phyloP scores from a whole-genome alignment of 176 grass and related monocot species.

The Paspalum vaginatum region DNA sequence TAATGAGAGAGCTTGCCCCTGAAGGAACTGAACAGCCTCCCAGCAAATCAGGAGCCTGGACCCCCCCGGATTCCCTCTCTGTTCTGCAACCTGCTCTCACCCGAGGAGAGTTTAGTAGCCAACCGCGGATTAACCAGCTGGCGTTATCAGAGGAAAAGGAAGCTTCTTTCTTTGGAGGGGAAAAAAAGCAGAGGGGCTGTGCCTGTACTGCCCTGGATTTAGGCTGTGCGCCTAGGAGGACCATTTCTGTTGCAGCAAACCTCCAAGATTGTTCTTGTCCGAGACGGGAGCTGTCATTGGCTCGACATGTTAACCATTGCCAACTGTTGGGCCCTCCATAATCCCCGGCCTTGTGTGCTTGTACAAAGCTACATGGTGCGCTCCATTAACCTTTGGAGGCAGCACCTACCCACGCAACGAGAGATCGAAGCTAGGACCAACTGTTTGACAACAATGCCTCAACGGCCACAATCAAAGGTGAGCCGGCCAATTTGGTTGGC shows the following conservation, averaged over 20 bases:
- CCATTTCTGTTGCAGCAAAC: slow-evolving; percentile 51
- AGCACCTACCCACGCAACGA: slow-evolving; percentile 42
- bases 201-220: slow-evolving; percentile 41
- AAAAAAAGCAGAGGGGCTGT: slow-evolving; percentile 23
- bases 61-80: slow-evolving; percentile 5
- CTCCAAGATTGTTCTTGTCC: slow-evolving; percentile 46
- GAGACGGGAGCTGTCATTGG: slow-evolving; percentile 42
- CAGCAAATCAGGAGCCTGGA: slow-evolving; percentile 46
- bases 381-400: slow-evolving; percentile 47
- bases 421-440: slow-evolving; percentile 52
- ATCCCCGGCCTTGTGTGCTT: slow-evolving; percentile 36
- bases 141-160: slow-evolving; percentile 36
- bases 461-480: slow-evolving; percentile 53
- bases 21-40: slow-evolving; percentile 51
- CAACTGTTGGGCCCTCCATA: slow-evolving; percentile 52
- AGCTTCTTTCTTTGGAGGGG: slow-evolving; percentile 59
- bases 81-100: not conserved
- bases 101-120: not conserved
- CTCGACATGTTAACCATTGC: slow-evolving; percentile 47
- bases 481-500: slow-evolving; percentile 58
- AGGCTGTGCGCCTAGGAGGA: slow-evolving; percentile 42
- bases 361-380: slow-evolving; percentile 51
- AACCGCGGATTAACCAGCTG: slow-evolving; percentile 30
- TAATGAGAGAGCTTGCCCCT: slow-evolving; percentile 51
- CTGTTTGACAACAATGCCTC: slow-evolving; percentile 64